Conservation (phyloP, 176 grass and related monocot species). For the Hyparrhenia diplandra region DNA sequence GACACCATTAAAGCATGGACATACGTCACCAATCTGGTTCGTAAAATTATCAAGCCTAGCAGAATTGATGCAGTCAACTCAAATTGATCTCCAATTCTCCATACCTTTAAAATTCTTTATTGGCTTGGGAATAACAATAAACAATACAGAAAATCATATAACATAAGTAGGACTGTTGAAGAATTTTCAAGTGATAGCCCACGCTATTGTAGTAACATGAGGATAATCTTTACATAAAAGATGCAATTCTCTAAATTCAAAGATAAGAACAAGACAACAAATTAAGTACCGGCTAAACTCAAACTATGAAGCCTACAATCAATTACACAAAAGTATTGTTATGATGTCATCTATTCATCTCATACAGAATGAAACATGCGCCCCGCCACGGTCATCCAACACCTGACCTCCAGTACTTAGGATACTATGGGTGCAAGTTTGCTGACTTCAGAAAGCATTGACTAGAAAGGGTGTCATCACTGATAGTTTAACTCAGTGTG, state of each 20-base stretch:
- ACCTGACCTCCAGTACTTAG: not conserved
- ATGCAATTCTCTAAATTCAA: not conserved
- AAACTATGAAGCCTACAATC: not conserved
- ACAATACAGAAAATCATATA: not conserved
- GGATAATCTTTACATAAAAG: not conserved
- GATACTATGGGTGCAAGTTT: not conserved
- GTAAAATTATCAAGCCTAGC: not conserved
- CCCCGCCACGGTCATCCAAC: not conserved
- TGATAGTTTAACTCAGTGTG: not conserved
- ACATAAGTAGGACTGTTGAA: not conserved
- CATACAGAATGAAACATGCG: not conserved
- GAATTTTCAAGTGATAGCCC: not conserved
- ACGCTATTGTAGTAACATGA: not conserved
- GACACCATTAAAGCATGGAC: not conserved
- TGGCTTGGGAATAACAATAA: not conserved
- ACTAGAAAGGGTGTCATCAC: not conserved
- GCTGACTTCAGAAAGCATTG: not conserved
- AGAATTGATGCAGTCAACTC: not conserved
- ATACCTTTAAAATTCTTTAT: not conserved
- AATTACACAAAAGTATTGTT: not conserved
- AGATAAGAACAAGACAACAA: not conserved
- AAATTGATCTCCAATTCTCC: not conserved
- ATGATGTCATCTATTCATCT: not conserved
- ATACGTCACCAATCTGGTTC: not conserved
- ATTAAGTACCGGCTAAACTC: not conserved